Base-by-base conservation (phyloP, 2,329 filamentous ascomycete genomes). In the Westerdykella aurantiaca region DNA sequence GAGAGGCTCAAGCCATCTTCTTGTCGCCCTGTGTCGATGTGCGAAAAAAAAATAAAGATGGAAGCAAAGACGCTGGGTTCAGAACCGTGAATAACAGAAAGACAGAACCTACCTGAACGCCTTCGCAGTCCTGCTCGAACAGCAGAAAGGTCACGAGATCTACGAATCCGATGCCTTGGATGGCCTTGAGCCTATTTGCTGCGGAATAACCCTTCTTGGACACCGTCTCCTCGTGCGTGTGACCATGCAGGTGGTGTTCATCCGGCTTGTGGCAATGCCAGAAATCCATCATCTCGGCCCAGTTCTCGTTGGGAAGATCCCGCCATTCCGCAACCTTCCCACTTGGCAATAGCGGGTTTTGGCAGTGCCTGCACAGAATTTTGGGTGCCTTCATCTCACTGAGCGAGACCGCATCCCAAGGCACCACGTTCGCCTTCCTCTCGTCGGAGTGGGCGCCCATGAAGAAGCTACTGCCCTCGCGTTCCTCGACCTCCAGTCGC, bases 261-360 rank as follows among this genome's bases (percentile, higher is more conserved):
- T 74, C 68, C 1, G 94, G 93, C 68, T 97, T 97, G 67, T 98
- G 93, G 60, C 93, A 98, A 68, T 98, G 94, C 93, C 93, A 98
- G 56, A 98, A 95, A 66, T 98, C 94, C 93, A 98, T 98, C 90
- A 98, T 95, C 70, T 98, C 93, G 0, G 93, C 94, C 93, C 93
- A 98, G 60, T 95, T 91, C 57, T 95, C 89, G 60, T 89, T 95
- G 0, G 93, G 93, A 14, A 98, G 72, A 60, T 98, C 89, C 68
- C 91, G 95, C 91, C 93, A 98, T 31, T 70, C 66, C 33, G 66
- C 69, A 9, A 64, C 49, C 11, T 40, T 51, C 2, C 45, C 56
- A 21, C 38, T 42, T 1, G 45, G 18, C 1, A 67, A 41, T 9
- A 66, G 34, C 16, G 50, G 34, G 3, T 34, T 38, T 25, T 48